These are phyloP conservation scores for Phaeosphaeria sp. DNA, from an alignment of 2,329 filamentous ascomycete species.

Conservation along the genomic window DNA sequence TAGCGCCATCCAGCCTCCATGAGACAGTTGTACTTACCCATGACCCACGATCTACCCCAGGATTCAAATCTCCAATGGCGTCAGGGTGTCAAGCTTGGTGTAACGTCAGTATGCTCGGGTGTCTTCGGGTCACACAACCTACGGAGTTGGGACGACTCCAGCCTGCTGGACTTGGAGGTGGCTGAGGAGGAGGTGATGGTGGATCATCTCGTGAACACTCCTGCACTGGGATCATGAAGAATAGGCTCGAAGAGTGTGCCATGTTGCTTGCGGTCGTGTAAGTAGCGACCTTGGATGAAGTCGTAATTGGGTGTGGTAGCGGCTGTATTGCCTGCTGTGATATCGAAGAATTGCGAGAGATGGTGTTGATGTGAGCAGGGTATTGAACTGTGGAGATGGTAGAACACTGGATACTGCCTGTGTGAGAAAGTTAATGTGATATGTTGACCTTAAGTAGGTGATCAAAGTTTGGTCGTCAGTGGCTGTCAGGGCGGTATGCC, in stretches of 20 bases:
- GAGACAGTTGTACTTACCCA: not conserved
- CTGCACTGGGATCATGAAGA: constrained; percentile 13
- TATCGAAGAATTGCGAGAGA: not conserved
- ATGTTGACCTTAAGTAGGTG: constrained; percentile 37
- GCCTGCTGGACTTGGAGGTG: constrained; percentile 47
- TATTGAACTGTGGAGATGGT: constrained; percentile 1
- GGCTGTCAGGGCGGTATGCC: constrained; percentile 26
- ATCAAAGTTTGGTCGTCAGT: constrained; percentile 13
- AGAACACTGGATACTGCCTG: constrained; percentile 21
- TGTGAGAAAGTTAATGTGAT: constrained; percentile 26
- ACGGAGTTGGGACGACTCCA: constrained; percentile 33
- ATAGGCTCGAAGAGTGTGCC: not conserved
- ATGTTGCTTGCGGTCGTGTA: not conserved
- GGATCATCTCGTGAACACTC: constrained; percentile 45
- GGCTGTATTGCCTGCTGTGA: not conserved
- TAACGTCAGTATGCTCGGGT: constrained; percentile 17
- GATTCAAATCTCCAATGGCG: constrained; percentile 22
- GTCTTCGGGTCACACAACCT: constrained; percentile 13
- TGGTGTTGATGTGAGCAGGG: not conserved
- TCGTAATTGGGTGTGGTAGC: not conserved
- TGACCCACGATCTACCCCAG: constrained; percentile 4
- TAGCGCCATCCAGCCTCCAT: not conserved
- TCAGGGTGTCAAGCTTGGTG: constrained; percentile 28
- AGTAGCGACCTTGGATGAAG: not conserved
- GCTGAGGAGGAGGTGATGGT: constrained; percentile 49